Evolutionary conservation across 805 yeast species (phyloP).

Genomic region (Myxozyma kluyveri): DNA sequence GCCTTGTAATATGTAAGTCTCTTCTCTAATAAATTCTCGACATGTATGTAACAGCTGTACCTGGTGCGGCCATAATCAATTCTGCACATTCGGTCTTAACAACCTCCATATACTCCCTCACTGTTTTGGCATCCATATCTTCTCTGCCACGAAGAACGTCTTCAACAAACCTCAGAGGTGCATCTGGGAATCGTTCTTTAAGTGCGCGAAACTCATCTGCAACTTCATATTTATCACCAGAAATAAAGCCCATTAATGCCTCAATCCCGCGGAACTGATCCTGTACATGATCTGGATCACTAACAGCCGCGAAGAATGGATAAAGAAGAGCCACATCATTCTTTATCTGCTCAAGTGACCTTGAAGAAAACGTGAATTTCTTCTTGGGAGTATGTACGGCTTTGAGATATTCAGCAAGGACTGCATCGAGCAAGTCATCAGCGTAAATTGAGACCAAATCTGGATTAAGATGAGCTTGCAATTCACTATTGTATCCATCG

Average conservation of each 20-base stretch:
- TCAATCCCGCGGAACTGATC: slow-evolving; percentile 59
- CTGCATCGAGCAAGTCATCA: slow-evolving; percentile 54
- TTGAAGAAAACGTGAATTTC: slow-evolving; percentile 18
- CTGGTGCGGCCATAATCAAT: slow-evolving; percentile 8
- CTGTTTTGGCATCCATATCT: slow-evolving; percentile 38
- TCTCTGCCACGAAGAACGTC: slow-evolving; percentile 53
- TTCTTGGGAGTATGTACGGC: slow-evolving; percentile 44
- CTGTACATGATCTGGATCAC: slow-evolving; percentile 44
- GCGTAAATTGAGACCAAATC: slow-evolving; percentile 53
- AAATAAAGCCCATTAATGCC: slow-evolving; percentile 55
- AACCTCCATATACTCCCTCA: slow-evolving; percentile 37
- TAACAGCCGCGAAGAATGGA: slow-evolving; percentile 50
- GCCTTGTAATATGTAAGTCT: not conserved
- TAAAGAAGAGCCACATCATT: slow-evolving; percentile 60
- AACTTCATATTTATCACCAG: slow-evolving; percentile 39
- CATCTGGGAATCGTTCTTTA: slow-evolving; percentile 67
- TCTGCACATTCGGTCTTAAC: slow-evolving; percentile 15
- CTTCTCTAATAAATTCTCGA: slow-evolving; percentile 8
- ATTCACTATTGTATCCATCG: slow-evolving; percentile 69
- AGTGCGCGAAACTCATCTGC: slow-evolving; percentile 56
- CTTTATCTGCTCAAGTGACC: slow-evolving; percentile 51
- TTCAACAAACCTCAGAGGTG: slow-evolving; percentile 67
- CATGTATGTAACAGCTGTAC: slow-evolving; percentile 11
- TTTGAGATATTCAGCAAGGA: slow-evolving; percentile 49
- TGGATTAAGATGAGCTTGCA: slow-evolving; percentile 52